Evolutionary conservation across 2,329 filamentous ascomycete genomes (phyloP), one percentile per base, ranked within the genome.

Genomic region (Claviceps spartinae): DNA sequence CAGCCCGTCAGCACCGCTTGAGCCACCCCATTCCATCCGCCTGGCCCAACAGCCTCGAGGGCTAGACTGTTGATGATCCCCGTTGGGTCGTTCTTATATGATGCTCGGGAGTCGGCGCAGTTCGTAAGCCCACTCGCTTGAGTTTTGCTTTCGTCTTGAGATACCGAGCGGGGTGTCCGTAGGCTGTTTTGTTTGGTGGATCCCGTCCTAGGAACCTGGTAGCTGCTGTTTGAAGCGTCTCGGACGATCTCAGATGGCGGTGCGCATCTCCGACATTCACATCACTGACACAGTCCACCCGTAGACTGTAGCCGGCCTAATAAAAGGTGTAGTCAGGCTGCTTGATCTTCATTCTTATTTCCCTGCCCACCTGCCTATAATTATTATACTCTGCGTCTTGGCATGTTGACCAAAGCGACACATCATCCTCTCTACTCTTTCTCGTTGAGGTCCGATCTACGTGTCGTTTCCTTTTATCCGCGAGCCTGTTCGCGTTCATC

Each of bases 11-110:
- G 30, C 30, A 34, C 30, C 30, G 30, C 30, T 34, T 34, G 30
- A 34, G 30, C 30, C 30, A 34, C 30, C 30, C 30, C 30, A 4
- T 34, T 34, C 30, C 30, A 11, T 34, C 30, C 30, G 30, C 9
- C 30, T 11, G 30, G 30, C 30, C 30, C 30, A 34, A 34, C 30
- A 34, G 30, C 30, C 30, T 34, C 9, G 30, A 30, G 30, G 30
- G 8, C 30, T 34, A 34, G 30, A 2, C 30, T 11, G 30, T 11
- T 34, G 26, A 30, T 30, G 26, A 30, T 30, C 1, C 30, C 30
- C 30, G 26, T 50, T 43, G 40, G n/a, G 14, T 34, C 47, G 30
- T 48, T 48, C 48, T 13, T 50, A 26, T 50, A 51, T 51, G 49
- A 46, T 34, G 49, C 30, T 14, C 24, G 18, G 24, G 30, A 34